Evolutionary conservation across 306 rosid genomes (phyloP), one percentile per base, ranked within the genome.

Genomic region (Dryas alaskensis): DNA sequence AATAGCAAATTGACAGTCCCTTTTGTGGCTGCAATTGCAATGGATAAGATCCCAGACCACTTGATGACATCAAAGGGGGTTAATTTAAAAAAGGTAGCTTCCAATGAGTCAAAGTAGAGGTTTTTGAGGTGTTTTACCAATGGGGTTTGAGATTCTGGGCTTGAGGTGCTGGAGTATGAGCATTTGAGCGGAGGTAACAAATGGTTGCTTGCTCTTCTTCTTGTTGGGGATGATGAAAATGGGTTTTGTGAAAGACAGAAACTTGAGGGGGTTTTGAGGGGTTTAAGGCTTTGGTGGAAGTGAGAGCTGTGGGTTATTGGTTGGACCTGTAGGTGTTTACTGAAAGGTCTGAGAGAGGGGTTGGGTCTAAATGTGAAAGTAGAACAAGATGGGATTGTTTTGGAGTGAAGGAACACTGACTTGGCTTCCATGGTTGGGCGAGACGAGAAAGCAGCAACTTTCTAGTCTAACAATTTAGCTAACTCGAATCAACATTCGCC

Each of bases 1-100:
- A 89, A 48, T 14, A 86, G 76, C 79, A 76, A 70, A 81, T 86
- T 87, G 65, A 77, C 27, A 10, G 96, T 75, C 96, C 92, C 84
- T 82, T 86, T 92, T 19, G 88, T 69, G 73, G 89, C 86, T 78
- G 95, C 92, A 76, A 84, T 70, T 39, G 88, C 71, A 66, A 84
- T 73, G 10, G 93, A 78, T 55, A 87, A 57, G 67, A 94, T 69
- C 57, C 83, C 92, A 60, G 89, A 86, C 93, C 87, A 92, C 80
- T 91, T 94, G 48, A 88, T 79, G 4, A 94, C 65, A 68, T 87
- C 86, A 75, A 88, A 76, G 10, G 97, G 96, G 78, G 99, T 94
- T 60, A 88, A 66, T 54, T 85, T 87, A 45, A 73, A 77, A 81
- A 87, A 75, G 50, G 74, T 72, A 72, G 69, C 81, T 81, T 82